Evolutionary conservation across 2,329 filamentous ascomycete species (phyloP), one percentile per base, ranked within the genome.

Genomic region (Lachnellula occidentalis): DNA sequence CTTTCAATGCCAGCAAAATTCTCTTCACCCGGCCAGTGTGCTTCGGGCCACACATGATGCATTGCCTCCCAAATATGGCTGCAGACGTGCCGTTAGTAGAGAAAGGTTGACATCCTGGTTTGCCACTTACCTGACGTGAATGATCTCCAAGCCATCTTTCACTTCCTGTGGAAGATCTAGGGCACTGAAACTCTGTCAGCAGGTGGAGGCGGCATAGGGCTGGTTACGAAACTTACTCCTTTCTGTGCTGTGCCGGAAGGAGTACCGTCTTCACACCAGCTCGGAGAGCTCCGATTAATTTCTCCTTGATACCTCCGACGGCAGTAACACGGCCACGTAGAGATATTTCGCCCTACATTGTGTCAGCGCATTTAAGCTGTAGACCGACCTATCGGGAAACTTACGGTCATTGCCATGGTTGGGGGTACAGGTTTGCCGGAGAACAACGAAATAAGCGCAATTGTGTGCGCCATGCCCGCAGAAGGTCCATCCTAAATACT

Each of bases 261-360:
- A 99, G 71, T 7, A 99, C 92, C 34, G 90, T 92, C 79, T 96
- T 95, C 58, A 99, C 92, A 27, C 94, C 94, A 2, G 94, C 94
- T 53, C 92, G 82, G 68, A 95, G 78, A 8, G 94, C 94, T 21
- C 94, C 94, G 68, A 99, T 97, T 51, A 97, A 79, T 73, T 99
- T 99, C 81, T 99, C 92, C 74, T 97, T 96, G 75, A 99, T 97
- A 17, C 94, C 94, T 51, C 94, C 94, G 36, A 99, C 94, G 24
- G 92, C 90, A 73, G 94, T 90, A 54, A 99, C 88, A 61, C 91
- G 85, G 21, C 94, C 94, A 42, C 94, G 83, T 24, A 99, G 82
- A 54, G 88, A 90, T 58, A 86, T 83, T 67, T 86, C 83, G 59
- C 83, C 82, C 61, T 63, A 46, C 37, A 36, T 21, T 7, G 46